These are phyloP conservation scores for Colletotrichum truncatum DNA, from an alignment of 2,329 filamentous ascomycete genomes.

Conservation along the genomic window DNA sequence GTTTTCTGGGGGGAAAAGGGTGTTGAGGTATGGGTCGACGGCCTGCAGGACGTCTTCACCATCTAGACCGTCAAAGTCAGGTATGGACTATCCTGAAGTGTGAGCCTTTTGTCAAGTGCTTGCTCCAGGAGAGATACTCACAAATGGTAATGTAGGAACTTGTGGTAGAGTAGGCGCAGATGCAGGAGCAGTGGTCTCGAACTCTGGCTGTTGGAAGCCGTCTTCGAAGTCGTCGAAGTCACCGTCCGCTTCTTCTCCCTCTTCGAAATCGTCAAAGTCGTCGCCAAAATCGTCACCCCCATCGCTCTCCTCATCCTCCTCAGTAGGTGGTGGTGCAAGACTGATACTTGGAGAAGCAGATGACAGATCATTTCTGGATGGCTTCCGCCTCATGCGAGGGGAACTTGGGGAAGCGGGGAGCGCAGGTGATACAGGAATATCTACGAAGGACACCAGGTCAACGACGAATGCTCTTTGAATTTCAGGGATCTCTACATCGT, in stretches of 20 bases:
- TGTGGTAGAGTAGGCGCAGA: constrained; percentile 43
- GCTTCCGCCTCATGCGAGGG: constrained; percentile 41
- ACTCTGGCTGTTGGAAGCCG: constrained; percentile 69
- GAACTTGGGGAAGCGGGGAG: constrained; percentile 40
- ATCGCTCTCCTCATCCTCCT: constrained; percentile 39
- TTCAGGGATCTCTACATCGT: constrained; percentile 36
- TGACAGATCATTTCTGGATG: constrained; percentile 37
- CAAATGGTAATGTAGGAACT: constrained; percentile 53
- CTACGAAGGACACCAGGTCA: constrained; percentile 43
- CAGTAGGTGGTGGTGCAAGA: constrained; percentile 26
- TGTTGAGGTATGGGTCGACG: constrained; percentile 72
- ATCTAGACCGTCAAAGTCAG: constrained; percentile 71
- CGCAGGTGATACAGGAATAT: constrained; percentile 39
- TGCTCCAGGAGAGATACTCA: constrained; percentile 37
- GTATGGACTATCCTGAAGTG: constrained; percentile 62
- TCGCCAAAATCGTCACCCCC: constrained; percentile 65
- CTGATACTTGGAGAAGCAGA: constrained; percentile 5
- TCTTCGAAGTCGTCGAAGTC: constrained; percentile 79
- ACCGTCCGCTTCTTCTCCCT: constrained; percentile 61
- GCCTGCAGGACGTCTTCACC: constrained; percentile 68
- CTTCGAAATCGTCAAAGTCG: constrained; percentile 71
- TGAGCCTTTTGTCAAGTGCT: constrained; percentile 34
- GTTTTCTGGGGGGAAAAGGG: constrained; percentile 69
- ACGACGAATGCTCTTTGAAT: constrained; percentile 32
- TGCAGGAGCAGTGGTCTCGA: constrained; percentile 39